These are phyloP conservation scores for Glomus cerebriforme DNA, from an alignment of 192 early-diverging fungal genomes.

Conservation along the genomic window DNA sequence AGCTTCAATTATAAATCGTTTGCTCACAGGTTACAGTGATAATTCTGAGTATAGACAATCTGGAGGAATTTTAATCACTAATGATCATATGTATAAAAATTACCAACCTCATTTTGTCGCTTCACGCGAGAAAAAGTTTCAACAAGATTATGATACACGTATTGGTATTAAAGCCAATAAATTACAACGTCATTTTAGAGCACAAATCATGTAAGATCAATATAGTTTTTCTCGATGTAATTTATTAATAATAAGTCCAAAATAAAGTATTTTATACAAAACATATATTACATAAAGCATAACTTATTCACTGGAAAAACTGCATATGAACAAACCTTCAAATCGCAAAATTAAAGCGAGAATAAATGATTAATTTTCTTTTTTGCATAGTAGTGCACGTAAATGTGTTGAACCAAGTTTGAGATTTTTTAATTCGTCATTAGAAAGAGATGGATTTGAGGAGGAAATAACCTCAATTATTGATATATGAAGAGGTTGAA, in stretches of 20 bases:
- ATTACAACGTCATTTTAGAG: constrained; percentile 84
- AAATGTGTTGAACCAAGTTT: constrained; percentile 85
- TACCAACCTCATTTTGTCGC: constrained; percentile 39
- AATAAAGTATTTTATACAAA: too few species aligned
- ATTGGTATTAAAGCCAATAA: constrained; percentile 80
- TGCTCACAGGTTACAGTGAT: constrained; percentile 71
- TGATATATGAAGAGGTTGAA: constrained; percentile 61
- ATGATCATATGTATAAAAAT: constrained; percentile 41
- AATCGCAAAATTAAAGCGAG: not conserved
- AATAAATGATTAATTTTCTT: not conserved
- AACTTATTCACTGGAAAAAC: too few species aligned
- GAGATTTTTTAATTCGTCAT: constrained; percentile 49
- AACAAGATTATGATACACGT: constrained; percentile 62
- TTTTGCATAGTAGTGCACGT: constrained; percentile 46
- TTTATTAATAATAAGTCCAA: not conserved
- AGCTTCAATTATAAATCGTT: constrained; percentile 56
- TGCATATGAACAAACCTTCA: too few species aligned
- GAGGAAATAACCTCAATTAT: constrained; percentile 73
- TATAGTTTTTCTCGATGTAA: not conserved
- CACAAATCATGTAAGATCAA: constrained; percentile 67
- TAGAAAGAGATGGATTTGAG: constrained; percentile 38
- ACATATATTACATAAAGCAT: too few species aligned
- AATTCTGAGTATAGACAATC: constrained; percentile 47
- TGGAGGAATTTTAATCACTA: constrained; percentile 42
- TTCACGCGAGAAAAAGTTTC: not conserved